Evolutionary conservation across 768 basidiomycete genomes (phyloP), one percentile per base, ranked within the genome.

Genomic region (Chlorophyllum brunneum): DNA sequence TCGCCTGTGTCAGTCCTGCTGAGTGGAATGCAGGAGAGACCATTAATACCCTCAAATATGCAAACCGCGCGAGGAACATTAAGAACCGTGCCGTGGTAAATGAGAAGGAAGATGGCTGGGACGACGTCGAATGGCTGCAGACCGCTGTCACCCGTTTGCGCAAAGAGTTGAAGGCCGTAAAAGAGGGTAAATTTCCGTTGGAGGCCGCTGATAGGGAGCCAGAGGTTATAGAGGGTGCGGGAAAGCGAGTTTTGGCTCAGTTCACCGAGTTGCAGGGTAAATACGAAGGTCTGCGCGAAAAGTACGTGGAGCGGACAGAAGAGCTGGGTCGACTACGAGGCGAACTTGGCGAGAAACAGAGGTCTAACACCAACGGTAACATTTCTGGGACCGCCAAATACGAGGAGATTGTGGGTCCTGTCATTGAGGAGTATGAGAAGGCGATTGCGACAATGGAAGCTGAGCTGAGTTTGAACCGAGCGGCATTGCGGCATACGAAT

Each of bases 361-460:
- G 87, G 34, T 60, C 65, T 16, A 81, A 81, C 26, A 68, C 69
- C 16, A 76, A 80, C 6, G 88, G 88, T 24, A 78, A 80, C 29
- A 60, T 85, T 18, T 79, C 81, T 2, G 88, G 82, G 15, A 88
- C 84, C 2, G 84, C 77, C 54, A 86, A 85, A 61, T 92, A 92
- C 61, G 92, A 92, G 62, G 92, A 92, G 68, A 93, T 89, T 56
- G 95, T 98, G 18, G 95, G 93, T 13, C 95, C 95, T 2, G 94
- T 99, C 59, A 97, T 99, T 46, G 91, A 97, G 69, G 94, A 98
- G 70, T 99, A 99, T 68, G 95, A 99, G 75, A 93, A 95, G 76
- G 92, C 93, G 1, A 95, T 98, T 58, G 80, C 84, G 36, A 87
- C 92, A 2, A 88, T 99, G 79, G 97, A 99, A 67, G 90, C 89